Percentiles rank a stretch among this genome's conserved stretches.
Conservation (phyloP, 192 early-diverging fungal species). For the Coemansia sp. region DNA sequence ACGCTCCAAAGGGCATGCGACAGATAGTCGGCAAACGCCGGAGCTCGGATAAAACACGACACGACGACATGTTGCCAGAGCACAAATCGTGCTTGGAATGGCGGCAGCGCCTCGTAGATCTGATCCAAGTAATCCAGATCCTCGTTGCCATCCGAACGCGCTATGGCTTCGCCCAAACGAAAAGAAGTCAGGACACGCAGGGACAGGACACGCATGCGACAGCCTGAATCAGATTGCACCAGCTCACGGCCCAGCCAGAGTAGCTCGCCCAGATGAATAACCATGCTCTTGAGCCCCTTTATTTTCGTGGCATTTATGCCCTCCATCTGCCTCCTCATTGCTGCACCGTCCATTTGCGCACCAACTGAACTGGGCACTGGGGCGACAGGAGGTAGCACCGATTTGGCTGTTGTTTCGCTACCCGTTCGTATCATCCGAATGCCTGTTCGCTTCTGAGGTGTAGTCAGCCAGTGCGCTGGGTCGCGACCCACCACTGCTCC, state of each 20-base stretch:
- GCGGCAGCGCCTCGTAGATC: constrained; percentile 29
- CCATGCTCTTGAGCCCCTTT: constrained; percentile 23
- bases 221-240: not conserved
- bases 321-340: no score
- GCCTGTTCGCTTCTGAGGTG: constrained; percentile 37
- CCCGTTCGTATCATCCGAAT: constrained; percentile 1
- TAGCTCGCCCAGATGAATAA: constrained; percentile 37
- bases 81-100: constrained; percentile 31
- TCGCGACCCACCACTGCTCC: constrained; percentile 15
- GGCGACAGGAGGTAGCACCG: no score
- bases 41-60: constrained; percentile 35
- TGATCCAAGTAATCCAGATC: constrained; percentile 46
- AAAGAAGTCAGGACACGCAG: constrained; percentile 27
- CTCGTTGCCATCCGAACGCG: constrained; percentile 11
- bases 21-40: constrained; percentile 35
- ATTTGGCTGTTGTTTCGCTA: not conserved
- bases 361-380: no score
- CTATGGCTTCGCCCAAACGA: constrained; percentile 32
- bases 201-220: constrained; percentile 18
- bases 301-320: no score
- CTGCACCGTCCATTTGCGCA: no score
- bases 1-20: constrained; percentile 42
- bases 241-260: constrained; percentile 38
- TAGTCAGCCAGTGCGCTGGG: constrained; percentile 46
- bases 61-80: constrained; percentile 43